Percentiles rank a stretch among this genome's conserved stretches.
These are phyloP conservation scores for Alternaria burnsii DNA, from an alignment of 2,329 filamentous ascomycete genomes.

Conservation along the genomic window DNA sequence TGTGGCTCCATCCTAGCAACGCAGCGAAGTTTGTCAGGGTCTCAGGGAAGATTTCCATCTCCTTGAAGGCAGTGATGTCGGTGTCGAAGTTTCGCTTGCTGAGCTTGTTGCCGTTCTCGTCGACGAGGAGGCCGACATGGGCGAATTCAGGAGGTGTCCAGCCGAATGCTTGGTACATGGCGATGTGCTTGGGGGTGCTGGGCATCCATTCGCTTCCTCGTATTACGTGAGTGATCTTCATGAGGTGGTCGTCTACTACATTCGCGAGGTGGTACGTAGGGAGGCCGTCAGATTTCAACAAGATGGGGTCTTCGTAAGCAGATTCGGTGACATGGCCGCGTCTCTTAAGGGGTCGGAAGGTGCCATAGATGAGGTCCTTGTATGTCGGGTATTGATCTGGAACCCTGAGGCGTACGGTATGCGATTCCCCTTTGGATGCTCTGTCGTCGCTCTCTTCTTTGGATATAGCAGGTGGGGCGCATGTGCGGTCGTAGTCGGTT, in stretches of 20 bases:
- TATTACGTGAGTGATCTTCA: slow-evolving; percentile 96
- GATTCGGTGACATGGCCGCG: slow-evolving; percentile 52
- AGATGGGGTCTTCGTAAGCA: slow-evolving; percentile 81
- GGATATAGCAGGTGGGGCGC: slow-evolving; percentile 66
- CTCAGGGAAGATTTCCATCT: slow-evolving; percentile 69
- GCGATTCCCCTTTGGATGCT: slow-evolving; percentile 72
- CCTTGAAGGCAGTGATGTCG: slow-evolving; percentile 66
- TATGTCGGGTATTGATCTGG: slow-evolving; percentile 70
- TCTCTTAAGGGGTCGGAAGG: slow-evolving; percentile 43
- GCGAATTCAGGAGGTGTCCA: slow-evolving; percentile 60
- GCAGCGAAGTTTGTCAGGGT: slow-evolving; percentile 82
- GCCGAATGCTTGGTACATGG: slow-evolving; percentile 60
- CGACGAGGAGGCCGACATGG: slow-evolving; percentile 59
- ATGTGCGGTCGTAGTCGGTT: slow-evolving; percentile 76
- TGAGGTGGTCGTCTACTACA: slow-evolving; percentile 93
- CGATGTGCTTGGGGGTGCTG: slow-evolving; percentile 82
- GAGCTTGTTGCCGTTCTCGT: slow-evolving; percentile 59
- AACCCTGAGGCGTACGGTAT: slow-evolving; percentile 79
- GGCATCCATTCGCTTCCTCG: slow-evolving; percentile 96
- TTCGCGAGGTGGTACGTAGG: slow-evolving; percentile 98
- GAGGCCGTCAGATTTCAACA: slow-evolving; percentile 89
- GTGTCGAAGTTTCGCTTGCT: slow-evolving; percentile 84
- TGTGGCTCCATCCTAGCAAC: slow-evolving; percentile 83
- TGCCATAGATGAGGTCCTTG: slow-evolving; percentile 81
- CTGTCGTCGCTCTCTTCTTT: slow-evolving; percentile 73